These are phyloP conservation scores for Exobasidium cylindrosporum DNA, from an alignment of 1,284 basidiomycete genomes.

Conservation along the genomic window DNA sequence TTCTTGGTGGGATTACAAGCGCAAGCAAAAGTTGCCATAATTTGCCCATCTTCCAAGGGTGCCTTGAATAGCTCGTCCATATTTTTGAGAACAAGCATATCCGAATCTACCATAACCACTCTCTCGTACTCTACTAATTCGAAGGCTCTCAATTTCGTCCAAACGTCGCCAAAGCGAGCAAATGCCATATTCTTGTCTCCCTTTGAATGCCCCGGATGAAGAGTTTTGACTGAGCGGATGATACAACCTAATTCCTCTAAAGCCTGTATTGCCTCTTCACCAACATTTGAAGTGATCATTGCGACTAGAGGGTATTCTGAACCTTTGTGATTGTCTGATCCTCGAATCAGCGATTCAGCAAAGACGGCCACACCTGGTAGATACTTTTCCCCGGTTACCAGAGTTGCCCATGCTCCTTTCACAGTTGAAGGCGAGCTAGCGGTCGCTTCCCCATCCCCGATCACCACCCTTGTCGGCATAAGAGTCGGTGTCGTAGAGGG, in stretches of 20 bases:
- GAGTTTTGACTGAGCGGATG: conserved; percentile 14
- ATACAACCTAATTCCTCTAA: conserved; percentile 26
- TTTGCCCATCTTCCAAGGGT: conserved; percentile 61
- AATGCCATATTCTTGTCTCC: conserved; percentile 19
- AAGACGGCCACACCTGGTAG: conserved; percentile 42
- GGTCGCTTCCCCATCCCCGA: no score
- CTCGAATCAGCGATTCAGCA: conserved; percentile 31
- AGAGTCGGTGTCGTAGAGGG: no score
- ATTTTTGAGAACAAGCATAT: conserved; percentile 81
- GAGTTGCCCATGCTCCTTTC: conserved; percentile 39
- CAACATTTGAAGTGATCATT: conserved; percentile 35
- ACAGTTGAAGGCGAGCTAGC: no score
- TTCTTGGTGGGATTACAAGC: conserved; percentile 86
- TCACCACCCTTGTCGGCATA: no score
- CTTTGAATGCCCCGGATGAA: conserved; percentile 1
- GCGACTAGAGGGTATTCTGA: conserved; percentile 39
- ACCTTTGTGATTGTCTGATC: conserved; percentile 13
- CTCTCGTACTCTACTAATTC: conserved; percentile 60
- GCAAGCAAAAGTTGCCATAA: conserved; percentile 83
- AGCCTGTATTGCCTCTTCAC: conserved; percentile 19
- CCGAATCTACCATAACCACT: conserved; percentile 79
- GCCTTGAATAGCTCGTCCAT: conserved; percentile 85
- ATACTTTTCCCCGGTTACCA: conserved; percentile 42
- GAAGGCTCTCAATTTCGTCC: conserved; percentile 53
- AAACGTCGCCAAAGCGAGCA: conserved; percentile 45